These are phyloP conservation scores for Lasiosphaeris hirsuta DNA, from an alignment of 495 filamentous ascomycete genomes.

Conservation along the genomic window DNA sequence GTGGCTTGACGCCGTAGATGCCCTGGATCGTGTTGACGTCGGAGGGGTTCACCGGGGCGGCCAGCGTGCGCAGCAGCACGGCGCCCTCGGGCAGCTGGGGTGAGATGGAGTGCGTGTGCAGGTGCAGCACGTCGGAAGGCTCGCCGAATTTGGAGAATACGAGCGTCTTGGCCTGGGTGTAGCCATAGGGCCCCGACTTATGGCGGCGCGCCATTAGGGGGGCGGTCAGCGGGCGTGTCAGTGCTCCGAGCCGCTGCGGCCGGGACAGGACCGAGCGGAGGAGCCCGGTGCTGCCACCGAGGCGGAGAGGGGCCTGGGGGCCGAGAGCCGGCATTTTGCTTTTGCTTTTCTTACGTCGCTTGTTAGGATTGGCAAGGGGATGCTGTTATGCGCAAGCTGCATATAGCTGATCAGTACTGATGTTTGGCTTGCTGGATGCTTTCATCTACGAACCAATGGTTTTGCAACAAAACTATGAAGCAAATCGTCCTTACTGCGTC, in stretches of 20 bases:
- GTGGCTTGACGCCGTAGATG: conserved; percentile 83
- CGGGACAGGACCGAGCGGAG: not conserved
- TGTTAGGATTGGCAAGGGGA: no score
- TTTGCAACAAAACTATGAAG: no score
- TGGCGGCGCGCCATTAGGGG: conserved; percentile 16
- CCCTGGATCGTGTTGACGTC: conserved; percentile 95
- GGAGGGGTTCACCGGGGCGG: conserved; percentile 90
- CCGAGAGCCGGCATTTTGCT: no score
- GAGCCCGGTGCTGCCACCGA: not conserved
- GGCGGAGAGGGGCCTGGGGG: no score
- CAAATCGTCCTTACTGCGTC: no score
- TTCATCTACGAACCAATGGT: no score
- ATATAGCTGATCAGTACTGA: no score
- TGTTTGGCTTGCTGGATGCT: no score
- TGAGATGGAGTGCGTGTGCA: conserved; percentile 80
- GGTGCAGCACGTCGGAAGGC: conserved; percentile 71
- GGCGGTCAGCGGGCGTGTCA: not conserved
- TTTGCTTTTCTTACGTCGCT: no score
- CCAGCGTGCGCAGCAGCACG: conserved; percentile 63
- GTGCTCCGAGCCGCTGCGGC: not conserved
- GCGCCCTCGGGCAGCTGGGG: conserved; percentile 72
- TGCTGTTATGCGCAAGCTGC: no score
- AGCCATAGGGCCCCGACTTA: conserved; percentile 71
- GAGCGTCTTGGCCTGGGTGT: conserved; percentile 92
- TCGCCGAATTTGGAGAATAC: conserved; percentile 83